Evolutionary conservation across 2,329 filamentous ascomycete species (phyloP).

Genomic region (Epichloe baconii): DNA sequence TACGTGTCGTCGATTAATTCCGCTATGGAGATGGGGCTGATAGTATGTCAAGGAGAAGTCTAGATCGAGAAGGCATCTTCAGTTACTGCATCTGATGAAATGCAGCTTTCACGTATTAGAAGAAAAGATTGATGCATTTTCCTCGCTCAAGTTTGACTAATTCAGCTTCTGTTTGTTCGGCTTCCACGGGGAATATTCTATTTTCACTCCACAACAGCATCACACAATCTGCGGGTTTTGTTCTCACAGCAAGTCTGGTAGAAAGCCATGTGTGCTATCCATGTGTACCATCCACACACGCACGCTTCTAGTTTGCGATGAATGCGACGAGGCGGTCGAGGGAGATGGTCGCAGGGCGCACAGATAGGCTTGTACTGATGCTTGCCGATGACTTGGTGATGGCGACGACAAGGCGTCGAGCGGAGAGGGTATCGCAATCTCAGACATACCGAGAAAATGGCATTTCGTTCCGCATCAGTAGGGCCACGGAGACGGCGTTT

Average conservation of each 20-base stretch:
- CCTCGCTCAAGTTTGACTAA: constrained; percentile 16
- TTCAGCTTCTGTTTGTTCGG: constrained; percentile 10
- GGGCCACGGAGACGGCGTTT: background rate
- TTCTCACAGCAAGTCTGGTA: too few relatives aligned
- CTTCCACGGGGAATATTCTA: too few relatives aligned
- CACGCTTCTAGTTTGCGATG: background rate
- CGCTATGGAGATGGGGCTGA: too few relatives aligned
- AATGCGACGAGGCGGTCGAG: background rate
- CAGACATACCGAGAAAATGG: background rate
- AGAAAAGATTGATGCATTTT: constrained; percentile 12
- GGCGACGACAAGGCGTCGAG: background rate
- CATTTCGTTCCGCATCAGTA: background rate
- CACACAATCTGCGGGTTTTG: too few relatives aligned
- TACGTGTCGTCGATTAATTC: too few relatives aligned
- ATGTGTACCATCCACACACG: too few relatives aligned
- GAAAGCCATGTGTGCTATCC: too few relatives aligned
- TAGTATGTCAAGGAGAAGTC: constrained; percentile 11
- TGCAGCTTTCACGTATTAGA: constrained; percentile 8
- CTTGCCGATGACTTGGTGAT: background rate
- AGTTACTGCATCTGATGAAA: constrained; percentile 8
- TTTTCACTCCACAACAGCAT: too few relatives aligned
- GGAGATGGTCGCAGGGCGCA: background rate
- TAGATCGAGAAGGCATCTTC: constrained; percentile 17
- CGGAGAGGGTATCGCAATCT: background rate
- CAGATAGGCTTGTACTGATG: background rate